These are phyloP conservation scores for Parachaetomium inaequale DNA, from an alignment of 495 filamentous ascomycete genomes.

Conservation along the genomic window DNA sequence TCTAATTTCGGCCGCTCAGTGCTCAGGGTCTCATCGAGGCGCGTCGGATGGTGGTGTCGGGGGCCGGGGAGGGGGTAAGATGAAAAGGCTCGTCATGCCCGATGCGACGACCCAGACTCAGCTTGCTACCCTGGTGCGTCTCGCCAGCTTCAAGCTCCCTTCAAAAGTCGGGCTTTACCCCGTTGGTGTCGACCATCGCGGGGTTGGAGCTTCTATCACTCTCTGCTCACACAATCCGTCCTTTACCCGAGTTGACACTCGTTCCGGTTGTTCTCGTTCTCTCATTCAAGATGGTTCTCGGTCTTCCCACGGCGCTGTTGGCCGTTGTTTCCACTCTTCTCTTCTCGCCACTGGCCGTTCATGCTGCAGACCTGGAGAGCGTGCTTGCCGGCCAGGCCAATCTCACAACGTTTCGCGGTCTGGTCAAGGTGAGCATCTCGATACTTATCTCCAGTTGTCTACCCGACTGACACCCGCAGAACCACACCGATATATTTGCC, in stretches of 20 bases:
- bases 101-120: neutral
- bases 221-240: neutral
- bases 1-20: neutral
- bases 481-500: slow-evolving; percentile 19
- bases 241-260: neutral
- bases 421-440: slow-evolving; percentile 10
- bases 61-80: neutral
- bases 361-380: slow-evolving; percentile 3
- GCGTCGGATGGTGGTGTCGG: neutral
- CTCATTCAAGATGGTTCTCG: slow-evolving; percentile 9
- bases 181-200: slow-evolving; percentile 4
- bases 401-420: slow-evolving; percentile 14
- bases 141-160: neutral
- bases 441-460: too few species aligned
- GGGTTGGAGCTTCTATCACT: neutral
- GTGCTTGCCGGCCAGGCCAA: slow-evolving; percentile 16
- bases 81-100: slow-evolving; percentile 10
- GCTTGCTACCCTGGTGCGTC: slow-evolving; percentile 7
- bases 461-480: neutral
- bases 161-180: neutral
- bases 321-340: neutral
- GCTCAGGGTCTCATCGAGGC: neutral
- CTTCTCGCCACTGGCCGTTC: neutral
- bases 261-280: too few species aligned
- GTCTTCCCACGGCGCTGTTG: slow-evolving; percentile 2